Percentiles rank a stretch among this genome's conserved stretches.
phyloP scores from a whole-genome alignment of 495 filamentous ascomycete species.

The Lineolata rhizophorae region DNA sequence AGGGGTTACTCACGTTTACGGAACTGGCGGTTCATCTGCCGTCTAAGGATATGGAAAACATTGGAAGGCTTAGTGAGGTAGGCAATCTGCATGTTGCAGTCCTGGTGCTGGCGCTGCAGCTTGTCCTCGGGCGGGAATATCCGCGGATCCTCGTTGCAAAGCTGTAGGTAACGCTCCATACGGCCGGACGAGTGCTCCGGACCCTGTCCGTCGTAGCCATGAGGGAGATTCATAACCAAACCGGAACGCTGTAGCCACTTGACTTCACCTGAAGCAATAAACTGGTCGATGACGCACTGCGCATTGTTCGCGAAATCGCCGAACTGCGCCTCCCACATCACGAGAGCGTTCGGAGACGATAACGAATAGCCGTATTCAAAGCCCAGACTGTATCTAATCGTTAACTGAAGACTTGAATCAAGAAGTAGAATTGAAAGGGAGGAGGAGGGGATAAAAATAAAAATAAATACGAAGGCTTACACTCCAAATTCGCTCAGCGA shows the following conservation, averaged over 20 bases:
- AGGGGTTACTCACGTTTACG: conserved; percentile 59
- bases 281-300: conserved; percentile 97
- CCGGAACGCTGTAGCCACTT: conserved; percentile 98
- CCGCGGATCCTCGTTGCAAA: conserved; percentile 94
- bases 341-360: conserved; percentile 84
- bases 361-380: conserved; percentile 98
- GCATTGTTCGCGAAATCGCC: conserved; percentile 99
- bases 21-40: conserved; percentile 98
- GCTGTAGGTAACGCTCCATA: conserved; percentile 91
- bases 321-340: conserved; percentile 99
- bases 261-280: conserved; percentile 87
- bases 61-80: conserved; percentile 88
- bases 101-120: conserved; percentile 92
- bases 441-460: conserved; percentile 2
- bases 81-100: conserved; percentile 97
- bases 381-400: conserved; percentile 36
- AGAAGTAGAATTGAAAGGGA: too few relatives aligned
- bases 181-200: conserved; percentile 96
- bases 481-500: conserved; percentile 87
- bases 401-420: too few relatives aligned
- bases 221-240: conserved; percentile 80
- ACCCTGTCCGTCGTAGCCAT: conserved; percentile 96
- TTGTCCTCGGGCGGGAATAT: conserved; percentile 71
- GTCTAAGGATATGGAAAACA: conserved; percentile 83
- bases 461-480: conserved; percentile 20